Percentiles rank a stretch among this genome's conserved stretches.
Conservation (phyloP, 768 basidiomycete species). For the Steccherinum ochraceum region DNA sequence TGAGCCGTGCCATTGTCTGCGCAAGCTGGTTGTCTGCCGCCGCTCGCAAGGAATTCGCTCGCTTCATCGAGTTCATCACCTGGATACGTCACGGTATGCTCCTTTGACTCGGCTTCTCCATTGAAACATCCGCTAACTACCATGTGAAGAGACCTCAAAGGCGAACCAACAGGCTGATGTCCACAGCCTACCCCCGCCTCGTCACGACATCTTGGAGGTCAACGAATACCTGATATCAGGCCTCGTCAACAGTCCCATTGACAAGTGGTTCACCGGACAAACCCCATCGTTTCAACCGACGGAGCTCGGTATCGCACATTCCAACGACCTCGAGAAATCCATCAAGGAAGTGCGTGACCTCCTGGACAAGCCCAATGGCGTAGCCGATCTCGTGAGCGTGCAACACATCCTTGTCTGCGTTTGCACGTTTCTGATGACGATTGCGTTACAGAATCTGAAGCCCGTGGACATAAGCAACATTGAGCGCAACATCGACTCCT, state of each 20-base stretch:
- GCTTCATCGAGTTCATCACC: slow-evolving; percentile 73
- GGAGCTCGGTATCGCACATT: slow-evolving; percentile 42
- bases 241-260: slow-evolving; percentile 60
- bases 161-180: slow-evolving; percentile 48
- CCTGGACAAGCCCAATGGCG: slow-evolving; percentile 33
- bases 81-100: slow-evolving; percentile 71
- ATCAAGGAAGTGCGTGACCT: slow-evolving; percentile 44
- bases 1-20: slow-evolving; percentile 53
- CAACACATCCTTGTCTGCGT: slow-evolving; percentile 11
- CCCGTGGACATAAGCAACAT: slow-evolving; percentile 49
- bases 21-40: slow-evolving; percentile 63
- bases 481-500: slow-evolving; percentile 62
- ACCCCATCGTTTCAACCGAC: slow-evolving; percentile 42
- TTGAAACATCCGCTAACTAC: slow-evolving; percentile 1
- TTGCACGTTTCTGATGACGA: background rate
- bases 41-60: slow-evolving; percentile 59
- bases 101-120: background rate
- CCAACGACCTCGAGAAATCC: slow-evolving; percentile 31
- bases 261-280: slow-evolving; percentile 75
- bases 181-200: slow-evolving; percentile 34
- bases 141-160: slow-evolving; percentile 37
- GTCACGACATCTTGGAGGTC: slow-evolving; percentile 74
- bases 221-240: slow-evolving; percentile 75
- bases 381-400: slow-evolving; percentile 14
- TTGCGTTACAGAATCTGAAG: slow-evolving; percentile 33